These are phyloP conservation scores for Skeletonema grethae DNA, from an alignment of 108 stramenopile species.

Conservation along the genomic window DNA sequence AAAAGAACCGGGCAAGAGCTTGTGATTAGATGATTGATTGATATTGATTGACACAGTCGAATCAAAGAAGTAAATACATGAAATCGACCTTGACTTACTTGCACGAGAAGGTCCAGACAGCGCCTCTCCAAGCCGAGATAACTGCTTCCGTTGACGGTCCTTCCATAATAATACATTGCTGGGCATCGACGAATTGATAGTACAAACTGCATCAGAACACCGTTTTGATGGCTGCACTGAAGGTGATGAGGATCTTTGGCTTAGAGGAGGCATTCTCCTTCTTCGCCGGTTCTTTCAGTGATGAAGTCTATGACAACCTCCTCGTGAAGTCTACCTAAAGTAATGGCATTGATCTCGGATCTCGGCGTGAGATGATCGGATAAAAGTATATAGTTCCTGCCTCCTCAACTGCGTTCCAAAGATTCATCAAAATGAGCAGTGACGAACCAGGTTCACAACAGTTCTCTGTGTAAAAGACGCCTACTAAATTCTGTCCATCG, in stretches of 20 bases:
- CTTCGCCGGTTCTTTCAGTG: no score
- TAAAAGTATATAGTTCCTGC: no score
- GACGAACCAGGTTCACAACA: no score
- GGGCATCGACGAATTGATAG: background rate
- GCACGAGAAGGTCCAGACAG: conserved; percentile 25
- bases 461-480: no score
- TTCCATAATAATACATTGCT: background rate
- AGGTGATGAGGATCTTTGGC: background rate
- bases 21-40: background rate
- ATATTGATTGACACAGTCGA: background rate
- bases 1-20: background rate
- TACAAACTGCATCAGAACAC: background rate
- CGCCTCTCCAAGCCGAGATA: background rate
- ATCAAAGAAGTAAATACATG: background rate
- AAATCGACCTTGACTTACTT: conserved; percentile 14
- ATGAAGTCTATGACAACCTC: no score
- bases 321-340: no score
- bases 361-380: no score
- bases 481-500: no score
- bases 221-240: background rate
- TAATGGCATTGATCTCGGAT: no score
- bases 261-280: background rate
- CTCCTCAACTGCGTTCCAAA: no score
- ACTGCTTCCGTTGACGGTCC: background rate
- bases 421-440: no score